Evolutionary conservation across 306 rosid genomes (phyloP).

Genomic region (Acmispon strigosus): DNA sequence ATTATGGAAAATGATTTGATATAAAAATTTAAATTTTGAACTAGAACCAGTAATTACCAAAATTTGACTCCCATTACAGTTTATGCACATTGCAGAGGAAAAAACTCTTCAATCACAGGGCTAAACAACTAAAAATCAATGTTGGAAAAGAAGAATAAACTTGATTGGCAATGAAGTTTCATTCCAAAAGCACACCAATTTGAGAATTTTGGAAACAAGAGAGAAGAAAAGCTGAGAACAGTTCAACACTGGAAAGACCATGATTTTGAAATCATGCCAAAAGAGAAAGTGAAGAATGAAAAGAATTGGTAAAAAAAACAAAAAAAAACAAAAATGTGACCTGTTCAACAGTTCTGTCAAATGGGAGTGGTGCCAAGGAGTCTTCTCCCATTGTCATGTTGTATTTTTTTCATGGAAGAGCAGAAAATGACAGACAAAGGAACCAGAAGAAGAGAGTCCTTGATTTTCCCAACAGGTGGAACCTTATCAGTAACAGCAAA

Average conservation of each 20-base stretch:
- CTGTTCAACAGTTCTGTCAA: constrained; percentile 83
- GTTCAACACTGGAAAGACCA: neutral
- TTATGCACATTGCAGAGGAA: constrained; percentile 2
- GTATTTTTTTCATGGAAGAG: constrained; percentile 36
- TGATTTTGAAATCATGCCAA: neutral
- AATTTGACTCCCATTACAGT: constrained; percentile 7
- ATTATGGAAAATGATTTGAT: neutral
- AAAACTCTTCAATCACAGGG: neutral
- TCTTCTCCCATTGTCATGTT: constrained; percentile 52
- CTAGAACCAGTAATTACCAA: constrained; percentile 2
- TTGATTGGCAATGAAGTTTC: neutral
- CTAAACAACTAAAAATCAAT: neutral
- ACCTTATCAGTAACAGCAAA: constrained; percentile 33
- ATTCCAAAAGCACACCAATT: neutral
- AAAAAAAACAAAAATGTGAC: constrained; percentile 18
- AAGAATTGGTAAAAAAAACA: neutral
- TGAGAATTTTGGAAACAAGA: neutral
- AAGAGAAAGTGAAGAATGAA: neutral
- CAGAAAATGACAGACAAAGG: constrained; percentile 22
- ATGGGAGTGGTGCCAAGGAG: constrained; percentile 41
- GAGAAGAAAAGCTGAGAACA: neutral
- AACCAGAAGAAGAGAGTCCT: constrained; percentile 15
- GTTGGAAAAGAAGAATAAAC: neutral
- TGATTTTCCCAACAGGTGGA: constrained; percentile 27
- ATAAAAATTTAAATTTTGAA: neutral